A percentile compares a stretch with the other conserved stretches of the same genome.
Evolutionary conservation across 2,329 filamentous ascomycete species (phyloP).

Genomic region (Fusarium hainanense): DNA sequence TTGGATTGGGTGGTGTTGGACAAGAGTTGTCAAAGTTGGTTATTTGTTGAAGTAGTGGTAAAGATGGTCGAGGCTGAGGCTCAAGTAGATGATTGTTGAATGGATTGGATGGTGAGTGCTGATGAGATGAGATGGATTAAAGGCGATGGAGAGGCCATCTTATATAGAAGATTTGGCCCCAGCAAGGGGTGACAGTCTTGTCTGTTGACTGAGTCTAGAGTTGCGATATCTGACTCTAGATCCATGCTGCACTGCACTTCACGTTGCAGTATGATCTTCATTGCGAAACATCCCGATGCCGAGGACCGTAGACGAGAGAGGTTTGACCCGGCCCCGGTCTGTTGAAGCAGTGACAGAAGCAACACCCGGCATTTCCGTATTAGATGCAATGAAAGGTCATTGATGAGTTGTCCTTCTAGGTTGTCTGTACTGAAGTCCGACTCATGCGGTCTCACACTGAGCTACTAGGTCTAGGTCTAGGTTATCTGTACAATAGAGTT

Average conservation of each 20-base stretch:
- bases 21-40: constrained; percentile 30
- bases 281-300: constrained; percentile 35
- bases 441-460: constrained; percentile 39
- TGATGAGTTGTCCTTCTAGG: constrained; percentile 40
- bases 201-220: constrained; percentile 1
- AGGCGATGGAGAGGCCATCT: constrained; percentile 31
- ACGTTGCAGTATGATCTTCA: constrained; percentile 3
- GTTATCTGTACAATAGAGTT: neutral
- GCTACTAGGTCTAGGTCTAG: constrained; percentile 25
- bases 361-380: constrained; percentile 12
- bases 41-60: constrained; percentile 15
- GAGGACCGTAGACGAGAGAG: neutral
- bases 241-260: neutral
- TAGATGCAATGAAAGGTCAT: constrained; percentile 2
- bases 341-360: constrained; percentile 6
- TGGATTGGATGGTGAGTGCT: constrained; percentile 40
- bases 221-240: constrained; percentile 22
- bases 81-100: constrained; percentile 42
- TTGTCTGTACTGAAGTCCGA: neutral
- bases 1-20: constrained; percentile 28
- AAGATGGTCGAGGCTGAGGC: constrained; percentile 35
- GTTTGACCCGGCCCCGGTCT: constrained; percentile 2
- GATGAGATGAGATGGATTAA: constrained; percentile 28
- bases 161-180: constrained; percentile 40
- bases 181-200: constrained; percentile 19